Evolutionary conservation across 441 rosid genomes (phyloP).

Genomic region (Populus hybrid): DNA sequence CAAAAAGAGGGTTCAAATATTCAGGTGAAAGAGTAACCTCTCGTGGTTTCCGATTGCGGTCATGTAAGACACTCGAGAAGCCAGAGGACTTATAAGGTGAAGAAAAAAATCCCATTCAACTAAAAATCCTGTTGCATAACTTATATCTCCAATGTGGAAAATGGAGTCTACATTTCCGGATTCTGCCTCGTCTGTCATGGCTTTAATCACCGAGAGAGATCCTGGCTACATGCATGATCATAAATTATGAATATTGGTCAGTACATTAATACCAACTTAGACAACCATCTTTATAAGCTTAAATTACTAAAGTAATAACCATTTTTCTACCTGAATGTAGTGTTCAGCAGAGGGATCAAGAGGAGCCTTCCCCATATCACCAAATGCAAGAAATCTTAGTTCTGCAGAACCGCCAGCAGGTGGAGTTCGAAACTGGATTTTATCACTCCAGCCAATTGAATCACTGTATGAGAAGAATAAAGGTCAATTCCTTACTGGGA

Average conservation of each 20-base stretch:
- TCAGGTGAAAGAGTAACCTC: conserved; percentile 27
- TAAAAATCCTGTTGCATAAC: conserved; percentile 73
- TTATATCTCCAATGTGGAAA: conserved; percentile 79
- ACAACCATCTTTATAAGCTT: background rate
- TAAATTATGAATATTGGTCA: background rate
- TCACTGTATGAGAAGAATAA: conserved; percentile 30
- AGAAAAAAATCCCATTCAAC: conserved; percentile 81
- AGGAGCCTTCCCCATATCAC: conserved; percentile 83
- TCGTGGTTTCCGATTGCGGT: conserved; percentile 66
- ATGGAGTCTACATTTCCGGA: conserved; percentile 51
- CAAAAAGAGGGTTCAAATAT: background rate
- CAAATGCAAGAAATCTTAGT: conserved; percentile 49
- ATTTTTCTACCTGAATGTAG: conserved; percentile 45
- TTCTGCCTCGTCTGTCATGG: conserved; percentile 43
- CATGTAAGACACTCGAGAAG: conserved; percentile 62
- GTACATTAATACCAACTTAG: background rate
- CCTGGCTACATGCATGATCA: conserved; percentile 44
- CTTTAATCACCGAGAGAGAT: conserved; percentile 51
- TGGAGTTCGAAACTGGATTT: conserved; percentile 49
- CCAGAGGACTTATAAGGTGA: conserved; percentile 45
- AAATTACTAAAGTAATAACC: background rate
- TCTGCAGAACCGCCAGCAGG: conserved; percentile 59
- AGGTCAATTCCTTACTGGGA: background rate
- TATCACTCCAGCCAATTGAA: conserved; percentile 56
- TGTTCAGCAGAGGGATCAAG: conserved; percentile 55